These are phyloP conservation scores for Oryza meyeriana DNA, from an alignment of 176 grass and related monocot genomes.

Conservation along the genomic window DNA sequence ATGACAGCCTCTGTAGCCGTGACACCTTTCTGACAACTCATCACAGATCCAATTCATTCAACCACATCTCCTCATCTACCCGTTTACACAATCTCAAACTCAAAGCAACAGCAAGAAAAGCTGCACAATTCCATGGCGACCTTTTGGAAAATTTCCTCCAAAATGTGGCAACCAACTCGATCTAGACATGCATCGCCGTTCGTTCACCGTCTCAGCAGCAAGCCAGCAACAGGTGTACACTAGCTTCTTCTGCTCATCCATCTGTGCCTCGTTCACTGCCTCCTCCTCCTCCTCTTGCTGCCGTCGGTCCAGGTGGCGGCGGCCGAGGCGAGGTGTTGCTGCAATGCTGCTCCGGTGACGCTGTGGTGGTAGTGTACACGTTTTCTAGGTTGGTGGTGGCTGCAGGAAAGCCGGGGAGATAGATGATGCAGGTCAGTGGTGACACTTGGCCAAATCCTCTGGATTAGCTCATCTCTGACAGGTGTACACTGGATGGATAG, in stretches of 20 bases:
- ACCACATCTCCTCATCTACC: background rate
- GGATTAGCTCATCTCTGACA: constrained; percentile 14
- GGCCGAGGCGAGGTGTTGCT: background rate
- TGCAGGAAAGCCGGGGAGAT: constrained; percentile 5
- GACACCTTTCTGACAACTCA: constrained; percentile 16
- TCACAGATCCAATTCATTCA: background rate
- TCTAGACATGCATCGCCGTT: background rate
- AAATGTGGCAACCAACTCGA: constrained; percentile 20
- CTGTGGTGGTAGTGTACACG: constrained; percentile 6
- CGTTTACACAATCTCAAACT: background rate
- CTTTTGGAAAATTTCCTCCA: background rate
- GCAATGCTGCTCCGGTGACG: background rate
- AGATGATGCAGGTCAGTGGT: background rate
- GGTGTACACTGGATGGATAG: background rate
- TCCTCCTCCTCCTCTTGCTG: no score
- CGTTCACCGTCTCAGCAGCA: no score
- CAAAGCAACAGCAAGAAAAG: constrained; percentile 40
- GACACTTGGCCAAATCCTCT: constrained; percentile 27
- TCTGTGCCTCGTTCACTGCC: no score
- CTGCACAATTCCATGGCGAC: background rate
- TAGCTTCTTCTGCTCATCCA: no score
- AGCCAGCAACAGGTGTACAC: no score
- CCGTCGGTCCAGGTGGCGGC: constrained; percentile 24
- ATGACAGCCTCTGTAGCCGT: background rate
- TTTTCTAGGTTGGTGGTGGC: background rate